Base-by-base conservation (phyloP, 2,329 filamentous ascomycete genomes). In the Fusarium sp. region DNA sequence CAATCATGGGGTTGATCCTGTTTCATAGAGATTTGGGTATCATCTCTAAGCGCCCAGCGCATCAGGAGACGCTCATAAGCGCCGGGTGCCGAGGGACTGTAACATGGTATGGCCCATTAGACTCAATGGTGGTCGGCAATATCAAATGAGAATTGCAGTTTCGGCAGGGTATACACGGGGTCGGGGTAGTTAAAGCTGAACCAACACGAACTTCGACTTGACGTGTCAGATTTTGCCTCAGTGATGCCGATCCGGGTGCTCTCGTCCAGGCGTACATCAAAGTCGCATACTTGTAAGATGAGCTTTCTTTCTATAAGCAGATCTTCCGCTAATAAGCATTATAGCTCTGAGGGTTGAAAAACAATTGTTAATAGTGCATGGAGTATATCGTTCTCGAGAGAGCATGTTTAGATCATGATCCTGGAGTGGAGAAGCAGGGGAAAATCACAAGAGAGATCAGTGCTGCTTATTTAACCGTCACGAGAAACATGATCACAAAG, bases 391-490 rank as follows among this genome's bases (percentile, higher is more conserved):
- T 42, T 42, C 38, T 42, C 21, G 21, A 42, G 38, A 38, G 37
- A 42, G 12, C 21, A 42, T 6, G 23, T 46, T 12, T 46, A 1
- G 11, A 25, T 46, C 43, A 2, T 28, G 15, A 25, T 25, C 23
- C 23, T 25, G 5, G 23, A 18, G 16, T 44, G 16, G 43, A 25
- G 23, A 46, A 28, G 43, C 43, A 7, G 11, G 23, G 15, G 42
- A 6, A 18, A 16, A 10, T n/a, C 1, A 28, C 54, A 15, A 38
- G 19, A 47, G 21, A 38, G 7, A 16, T n/a, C 8, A n/a, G 2
- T n/a, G 35, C 60, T 66, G 56, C 18, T 50, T 69, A 2, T 64
- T 65, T 60, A 73, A 63, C 49, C 54, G 50, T 59, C 46, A 76
- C 62, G 62, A 53, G 35, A 23, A 63, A 50, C 61, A 74, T 44